These are phyloP conservation scores for Heterobasidion parviporum DNA, from an alignment of 1,284 basidiomycete species.

Conservation along the genomic window DNA sequence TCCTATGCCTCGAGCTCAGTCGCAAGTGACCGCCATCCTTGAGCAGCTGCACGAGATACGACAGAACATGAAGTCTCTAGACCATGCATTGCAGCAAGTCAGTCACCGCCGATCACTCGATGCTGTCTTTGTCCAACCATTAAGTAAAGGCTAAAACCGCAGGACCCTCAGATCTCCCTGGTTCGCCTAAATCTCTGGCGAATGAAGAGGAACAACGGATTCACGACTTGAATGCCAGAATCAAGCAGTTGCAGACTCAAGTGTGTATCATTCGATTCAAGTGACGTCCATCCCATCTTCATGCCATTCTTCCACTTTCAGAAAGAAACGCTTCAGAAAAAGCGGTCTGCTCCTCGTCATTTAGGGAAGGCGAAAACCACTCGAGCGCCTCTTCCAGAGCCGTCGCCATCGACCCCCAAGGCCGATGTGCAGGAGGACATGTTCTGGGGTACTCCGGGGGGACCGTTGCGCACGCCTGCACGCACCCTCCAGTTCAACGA, in stretches of 20 bases:
- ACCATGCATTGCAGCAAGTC: conserved; percentile 45
- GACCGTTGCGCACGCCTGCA: conserved; percentile 23
- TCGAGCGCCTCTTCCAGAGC: conserved; percentile 12
- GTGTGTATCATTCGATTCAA: conserved; percentile 19
- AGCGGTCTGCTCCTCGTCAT: conserved; percentile 8
- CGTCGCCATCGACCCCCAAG: conserved; percentile 14
- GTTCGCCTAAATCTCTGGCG: conserved; percentile 32
- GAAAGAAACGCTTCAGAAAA: conserved; percentile 34
- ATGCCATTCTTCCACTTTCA: conserved; percentile 13
- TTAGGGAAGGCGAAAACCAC: conserved; percentile 1
- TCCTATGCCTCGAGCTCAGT: conserved; percentile 62
- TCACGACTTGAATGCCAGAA: conserved; percentile 40
- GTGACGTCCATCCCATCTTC: background rate
- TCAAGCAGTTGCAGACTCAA: conserved; percentile 44
- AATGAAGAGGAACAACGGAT: conserved; percentile 53
- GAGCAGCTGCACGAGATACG: conserved; percentile 44
- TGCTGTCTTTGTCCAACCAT: conserved; percentile 11
- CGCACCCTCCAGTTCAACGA: conserved; percentile 56
- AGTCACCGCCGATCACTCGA: conserved; percentile 15
- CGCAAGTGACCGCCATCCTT: conserved; percentile 46
- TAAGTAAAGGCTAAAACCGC: conserved; percentile 21
- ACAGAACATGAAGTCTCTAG: conserved; percentile 42
- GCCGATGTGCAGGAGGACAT: conserved; percentile 36
- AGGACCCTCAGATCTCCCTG: conserved; percentile 21
- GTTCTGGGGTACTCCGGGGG: conserved; percentile 54